Evolutionary conservation across 495 filamentous ascomycete genomes (phyloP).

Genomic region (Aspergillus haitiensis): DNA sequence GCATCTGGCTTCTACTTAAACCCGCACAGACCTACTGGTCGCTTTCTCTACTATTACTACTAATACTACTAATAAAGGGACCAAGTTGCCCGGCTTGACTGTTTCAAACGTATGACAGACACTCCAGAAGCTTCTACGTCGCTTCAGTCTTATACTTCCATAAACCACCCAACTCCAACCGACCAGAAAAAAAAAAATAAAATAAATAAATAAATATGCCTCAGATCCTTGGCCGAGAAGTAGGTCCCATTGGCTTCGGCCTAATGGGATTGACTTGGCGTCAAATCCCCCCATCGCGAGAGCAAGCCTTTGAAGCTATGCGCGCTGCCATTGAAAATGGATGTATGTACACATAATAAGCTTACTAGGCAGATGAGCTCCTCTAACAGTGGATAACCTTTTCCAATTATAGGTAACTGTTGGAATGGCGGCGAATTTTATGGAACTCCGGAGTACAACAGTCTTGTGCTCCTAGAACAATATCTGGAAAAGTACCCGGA

Average conservation of each 20-base stretch:
- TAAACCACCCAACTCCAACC: no score
- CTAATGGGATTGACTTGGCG: constrained; percentile 58
- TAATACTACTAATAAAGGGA: no score
- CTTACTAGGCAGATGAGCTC: neutral
- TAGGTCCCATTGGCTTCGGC: constrained; percentile 12
- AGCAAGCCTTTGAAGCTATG: constrained; percentile 67
- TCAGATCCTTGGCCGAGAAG: neutral
- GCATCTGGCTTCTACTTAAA: no score
- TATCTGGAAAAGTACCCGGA: constrained; percentile 69
- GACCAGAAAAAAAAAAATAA: no score
- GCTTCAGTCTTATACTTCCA: no score
- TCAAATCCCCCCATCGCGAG: constrained; percentile 53
- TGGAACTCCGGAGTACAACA: constrained; percentile 41
- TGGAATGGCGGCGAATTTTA: constrained; percentile 38
- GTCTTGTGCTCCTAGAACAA: constrained; percentile 58
- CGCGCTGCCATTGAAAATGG: constrained; percentile 64
- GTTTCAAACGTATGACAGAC: no score
- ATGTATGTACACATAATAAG: neutral
- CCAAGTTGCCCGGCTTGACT: no score
- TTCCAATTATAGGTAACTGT: constrained; percentile 39
- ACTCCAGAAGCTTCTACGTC: no score
- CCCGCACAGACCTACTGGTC: no score
- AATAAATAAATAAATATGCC: no score
- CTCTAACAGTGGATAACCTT: neutral
- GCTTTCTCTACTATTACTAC: no score